Base-by-base conservation (phyloP, 2,329 filamentous ascomycete genomes). In the Neonectria sp. region DNA sequence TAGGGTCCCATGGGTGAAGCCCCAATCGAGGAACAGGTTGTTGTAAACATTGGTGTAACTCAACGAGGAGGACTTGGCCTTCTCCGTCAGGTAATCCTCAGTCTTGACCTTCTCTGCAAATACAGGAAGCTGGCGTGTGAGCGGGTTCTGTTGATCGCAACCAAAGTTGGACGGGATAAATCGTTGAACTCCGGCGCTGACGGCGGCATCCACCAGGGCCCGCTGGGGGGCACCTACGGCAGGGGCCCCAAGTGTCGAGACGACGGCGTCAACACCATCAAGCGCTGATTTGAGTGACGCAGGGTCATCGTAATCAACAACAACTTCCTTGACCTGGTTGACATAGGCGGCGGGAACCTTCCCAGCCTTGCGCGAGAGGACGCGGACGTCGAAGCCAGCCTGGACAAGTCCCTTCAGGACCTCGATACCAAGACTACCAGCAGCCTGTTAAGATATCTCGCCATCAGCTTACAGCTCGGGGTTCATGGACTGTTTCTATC, bases 151-250 rank as follows among this genome's bases (percentile, higher is more conserved):
- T 9, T 49, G 61, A 43, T 63, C 53, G 55, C 52, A 59, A 21
- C 61, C 61, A 53, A 59, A 63, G n/a, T 63, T 49, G 46, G 55
- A 63, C 13, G 61, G 61, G 25, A 63, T 63, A 55, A 63, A 59
- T 27, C 61, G 45, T 37, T 59, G 52, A 4, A 63, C 60, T 37
- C 60, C 60, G 27, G 60, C 53, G 4, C 29, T 55, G 53, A 48
- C 53, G 27, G 60, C 53, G 33, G 60, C 60, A 35, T 63, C 60
- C 25, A 58, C 31, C 13, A 63, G 45, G 29, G 53, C 51, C 5
- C 52, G 53, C n/a, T 63, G 60, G 17, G 29, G 40, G 13, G 48
- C 53, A 2, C 58, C 58, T 17, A 63, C 51, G 6, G 51, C 60
- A 31, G 52, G 52, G 43, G 37, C 52, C 35, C 60, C 60, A 43